phyloP scores from a whole-genome alignment of 164 flowering plant genomes.

The Sextonia rubra region DNA sequence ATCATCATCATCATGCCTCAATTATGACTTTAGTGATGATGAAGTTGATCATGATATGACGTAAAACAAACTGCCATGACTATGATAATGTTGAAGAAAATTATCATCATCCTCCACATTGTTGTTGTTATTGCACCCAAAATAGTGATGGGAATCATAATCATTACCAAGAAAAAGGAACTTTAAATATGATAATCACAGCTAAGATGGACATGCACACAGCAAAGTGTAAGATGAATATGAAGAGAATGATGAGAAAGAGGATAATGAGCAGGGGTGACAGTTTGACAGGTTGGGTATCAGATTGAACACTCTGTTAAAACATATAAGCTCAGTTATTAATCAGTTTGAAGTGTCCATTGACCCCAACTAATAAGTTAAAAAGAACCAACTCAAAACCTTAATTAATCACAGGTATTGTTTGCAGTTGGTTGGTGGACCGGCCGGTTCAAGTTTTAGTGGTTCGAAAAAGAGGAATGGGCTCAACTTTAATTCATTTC shows the following conservation, averaged over 20 bases:
- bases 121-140: not conserved
- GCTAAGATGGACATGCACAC: not conserved
- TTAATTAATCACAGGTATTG: too few species aligned
- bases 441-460: not conserved
- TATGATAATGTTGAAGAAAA: not conserved
- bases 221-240: not conserved
- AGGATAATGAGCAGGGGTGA: not conserved
- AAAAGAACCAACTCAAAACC: too few species aligned
- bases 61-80: not conserved
- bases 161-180: too few species aligned
- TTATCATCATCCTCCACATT: not conserved
- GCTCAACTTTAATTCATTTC: too few species aligned
- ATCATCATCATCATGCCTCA: too few species aligned
- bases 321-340: too few species aligned
- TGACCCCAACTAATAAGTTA: too few species aligned
- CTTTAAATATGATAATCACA: not conserved
- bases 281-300: not conserved
- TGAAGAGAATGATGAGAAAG: too few species aligned
- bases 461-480: not conserved
- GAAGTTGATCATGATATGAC: not conserved
- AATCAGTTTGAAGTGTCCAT: too few species aligned
- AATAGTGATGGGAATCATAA: too few species aligned
- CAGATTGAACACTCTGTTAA: too few species aligned
- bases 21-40: not conserved
- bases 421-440: too few species aligned